Conservation (phyloP, 2,329 filamentous ascomycete species). For the Lasiodiplodia sp. region DNA sequence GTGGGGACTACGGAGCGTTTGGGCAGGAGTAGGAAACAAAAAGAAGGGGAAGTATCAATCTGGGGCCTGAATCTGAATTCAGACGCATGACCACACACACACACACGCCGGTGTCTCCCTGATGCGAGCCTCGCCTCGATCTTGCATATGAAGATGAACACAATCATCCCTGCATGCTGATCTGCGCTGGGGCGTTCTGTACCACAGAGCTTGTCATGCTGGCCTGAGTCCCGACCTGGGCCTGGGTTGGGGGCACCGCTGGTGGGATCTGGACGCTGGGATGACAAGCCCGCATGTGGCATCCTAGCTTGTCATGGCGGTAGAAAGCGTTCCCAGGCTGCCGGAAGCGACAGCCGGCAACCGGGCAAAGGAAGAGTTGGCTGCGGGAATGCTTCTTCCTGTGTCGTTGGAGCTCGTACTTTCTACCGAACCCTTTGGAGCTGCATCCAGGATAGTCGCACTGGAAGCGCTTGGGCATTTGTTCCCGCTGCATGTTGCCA, state of each 20-base stretch:
- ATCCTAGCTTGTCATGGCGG: neutral
- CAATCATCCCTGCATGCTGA: neutral
- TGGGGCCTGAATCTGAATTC: accelerated
- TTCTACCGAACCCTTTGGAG: neutral
- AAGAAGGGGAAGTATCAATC: neutral
- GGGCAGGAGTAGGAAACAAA: neutral
- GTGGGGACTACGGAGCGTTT: neutral
- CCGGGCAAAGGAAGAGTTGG: constrained; percentile 4
- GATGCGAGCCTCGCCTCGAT: no score
- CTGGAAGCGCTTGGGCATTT: neutral
- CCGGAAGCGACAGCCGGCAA: neutral
- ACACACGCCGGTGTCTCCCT: no score
- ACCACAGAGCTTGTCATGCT: neutral
- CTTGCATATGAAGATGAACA: neutral
- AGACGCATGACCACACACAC: neutral
- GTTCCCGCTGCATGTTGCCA: neutral
- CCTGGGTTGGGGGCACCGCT: neutral
- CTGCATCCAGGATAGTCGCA: neutral
- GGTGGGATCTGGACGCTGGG: neutral
- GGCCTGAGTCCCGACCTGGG: neutral
- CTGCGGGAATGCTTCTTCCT: neutral
- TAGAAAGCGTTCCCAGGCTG: neutral
- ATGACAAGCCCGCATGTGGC: neutral
- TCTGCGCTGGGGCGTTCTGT: neutral
- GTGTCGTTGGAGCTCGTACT: constrained; percentile 10